Evolutionary conservation across 1,284 basidiomycete species (phyloP).

Genomic region (Puccinia horiana): DNA sequence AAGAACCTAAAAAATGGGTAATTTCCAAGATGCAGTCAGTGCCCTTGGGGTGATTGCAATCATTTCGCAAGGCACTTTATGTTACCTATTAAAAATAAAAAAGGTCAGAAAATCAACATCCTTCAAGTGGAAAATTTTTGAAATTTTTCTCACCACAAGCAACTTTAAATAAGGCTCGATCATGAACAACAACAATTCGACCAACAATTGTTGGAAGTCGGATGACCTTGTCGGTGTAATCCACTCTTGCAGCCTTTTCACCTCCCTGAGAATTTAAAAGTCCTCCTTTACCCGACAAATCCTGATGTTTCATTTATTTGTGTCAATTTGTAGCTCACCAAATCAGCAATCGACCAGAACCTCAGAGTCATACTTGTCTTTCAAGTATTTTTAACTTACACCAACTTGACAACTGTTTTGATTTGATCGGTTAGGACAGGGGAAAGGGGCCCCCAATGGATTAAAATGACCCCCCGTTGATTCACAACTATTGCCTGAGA

Average conservation of each 20-base stretch:
- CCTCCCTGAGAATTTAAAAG: background rate
- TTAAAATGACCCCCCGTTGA: background rate
- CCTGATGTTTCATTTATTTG: background rate
- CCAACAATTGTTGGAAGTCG: background rate
- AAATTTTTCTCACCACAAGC: background rate
- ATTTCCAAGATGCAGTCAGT: no score
- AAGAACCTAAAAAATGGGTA: no score
- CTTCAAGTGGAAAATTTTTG: background rate
- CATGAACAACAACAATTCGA: background rate
- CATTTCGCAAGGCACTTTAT: background rate
- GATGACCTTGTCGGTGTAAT: background rate
- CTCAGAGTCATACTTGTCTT: background rate
- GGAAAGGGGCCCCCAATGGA: background rate
- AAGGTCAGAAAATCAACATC: background rate
- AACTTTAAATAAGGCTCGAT: background rate
- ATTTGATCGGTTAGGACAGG: background rate
- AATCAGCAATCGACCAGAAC: background rate
- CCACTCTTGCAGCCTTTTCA: background rate
- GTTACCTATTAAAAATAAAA: background rate
- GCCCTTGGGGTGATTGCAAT: no score
- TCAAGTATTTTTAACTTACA: background rate
- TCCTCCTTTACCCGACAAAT: constrained; percentile 14
- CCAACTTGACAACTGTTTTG: background rate
- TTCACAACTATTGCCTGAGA: background rate
- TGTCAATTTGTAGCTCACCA: background rate